phyloP scores from a whole-genome alignment of 441 rosid genomes.

The Adansonia rubrostipa region DNA sequence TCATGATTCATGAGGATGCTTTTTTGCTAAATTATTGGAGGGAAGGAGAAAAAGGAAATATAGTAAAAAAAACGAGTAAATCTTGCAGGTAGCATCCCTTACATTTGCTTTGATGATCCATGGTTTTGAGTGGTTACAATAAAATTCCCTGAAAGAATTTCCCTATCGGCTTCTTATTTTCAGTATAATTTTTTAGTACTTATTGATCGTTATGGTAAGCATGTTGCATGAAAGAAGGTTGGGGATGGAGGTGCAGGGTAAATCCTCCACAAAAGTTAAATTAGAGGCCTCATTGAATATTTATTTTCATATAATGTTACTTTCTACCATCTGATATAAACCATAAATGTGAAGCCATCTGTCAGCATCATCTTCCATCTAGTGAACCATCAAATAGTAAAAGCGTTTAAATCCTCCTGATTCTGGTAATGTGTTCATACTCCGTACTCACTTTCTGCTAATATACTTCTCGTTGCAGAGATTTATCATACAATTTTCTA shows the following conservation, averaged over 20 bases:
- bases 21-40: background rate
- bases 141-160: conserved; percentile 27
- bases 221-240: background rate
- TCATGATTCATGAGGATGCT: background rate
- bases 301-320: background rate
- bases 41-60: background rate
- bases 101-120: background rate
- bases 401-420: background rate
- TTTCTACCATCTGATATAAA: background rate
- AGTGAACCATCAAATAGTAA: background rate
- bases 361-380: background rate
- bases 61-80: background rate
- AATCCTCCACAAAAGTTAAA: background rate
- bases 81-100: background rate
- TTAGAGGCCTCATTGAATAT: background rate
- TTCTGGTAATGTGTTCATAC: background rate
- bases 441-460: background rate
- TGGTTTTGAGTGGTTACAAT: background rate
- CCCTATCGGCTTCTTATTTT: conserved; percentile 42
- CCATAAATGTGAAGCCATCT: background rate
- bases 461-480: conserved; percentile 47
- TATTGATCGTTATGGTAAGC: background rate
- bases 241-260: background rate
- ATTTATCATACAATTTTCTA: conserved; percentile 72
- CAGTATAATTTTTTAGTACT: too few species aligned